Evolutionary conservation across 78 protist genomes (phyloP), one percentile per base, ranked within the genome.

Genomic region (Dictyostelium firmibasis): DNA sequence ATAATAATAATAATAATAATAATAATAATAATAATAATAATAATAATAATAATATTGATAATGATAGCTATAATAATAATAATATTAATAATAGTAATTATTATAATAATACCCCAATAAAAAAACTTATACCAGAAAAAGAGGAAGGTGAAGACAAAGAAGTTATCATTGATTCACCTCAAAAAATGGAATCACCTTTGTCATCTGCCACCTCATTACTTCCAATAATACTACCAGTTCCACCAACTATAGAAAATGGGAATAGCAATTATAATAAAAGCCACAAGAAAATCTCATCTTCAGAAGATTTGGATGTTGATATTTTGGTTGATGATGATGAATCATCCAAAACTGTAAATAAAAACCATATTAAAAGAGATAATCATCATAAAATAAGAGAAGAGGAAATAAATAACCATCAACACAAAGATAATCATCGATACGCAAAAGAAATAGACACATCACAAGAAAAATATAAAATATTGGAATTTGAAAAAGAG

Each of bases 271-370:
- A 70, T 29, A 8, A 67, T 67, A 27, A 67, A 27, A 67, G 29
- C 4, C 7, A 70, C 31, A 70, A 70, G 7, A 70, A 29, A 75
- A 79, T 47, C 47, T 23, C 36, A 20, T 29, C 81, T 6, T 33
- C 35, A 25, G 85, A 87, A 43, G 93, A 87, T 33, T 27, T 87
- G 16, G 93, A 87, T 18, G 79, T 87, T 36, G 93, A 87, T 78
- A 87, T 87, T 41, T 27, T 86, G 16, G 72, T 35, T 7, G 92
- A 86, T 41, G 91, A 85, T 33, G 62, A 50, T 50, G 62, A 50
- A 82, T 74, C 31, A 57, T 2, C 78, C 13, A 38, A 23, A 74
- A 43, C 57, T 11, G 20, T 10, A 36, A 27, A 41, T 50, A 50
- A 50, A 50, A 50, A 50, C 16, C 62, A 50, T 50, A 6, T 16